Percentiles rank a stretch among this genome's conserved stretches.
Evolutionary conservation across 2,329 filamentous ascomycete genomes (phyloP).

Genomic region (Pestalotiopsis sp.): DNA sequence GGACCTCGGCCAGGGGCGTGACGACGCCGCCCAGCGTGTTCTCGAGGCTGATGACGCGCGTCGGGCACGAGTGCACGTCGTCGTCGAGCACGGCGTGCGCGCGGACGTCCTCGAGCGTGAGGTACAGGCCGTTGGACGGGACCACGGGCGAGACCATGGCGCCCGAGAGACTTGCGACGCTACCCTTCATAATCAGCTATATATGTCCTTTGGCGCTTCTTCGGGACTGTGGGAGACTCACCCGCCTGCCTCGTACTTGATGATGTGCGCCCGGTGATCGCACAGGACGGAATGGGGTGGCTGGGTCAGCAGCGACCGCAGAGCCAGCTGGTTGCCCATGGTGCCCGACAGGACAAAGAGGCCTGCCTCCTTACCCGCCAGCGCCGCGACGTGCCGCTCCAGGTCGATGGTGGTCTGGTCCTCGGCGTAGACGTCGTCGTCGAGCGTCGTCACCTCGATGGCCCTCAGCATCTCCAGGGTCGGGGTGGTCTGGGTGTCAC

Average conservation of each 20-base stretch:
- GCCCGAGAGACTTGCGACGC: constrained; percentile 63
- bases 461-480: constrained; percentile 72
- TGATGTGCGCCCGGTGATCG: constrained; percentile 70
- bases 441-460: constrained; percentile 68
- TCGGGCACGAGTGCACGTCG: constrained; percentile 44
- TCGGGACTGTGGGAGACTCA: constrained; percentile 14
- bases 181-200: constrained; percentile 6
- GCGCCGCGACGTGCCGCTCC: constrained; percentile 65
- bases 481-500: constrained; percentile 71
- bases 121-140: constrained; percentile 38
- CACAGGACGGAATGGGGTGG: constrained; percentile 74
- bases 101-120: constrained; percentile 46
- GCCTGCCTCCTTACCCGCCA: constrained; percentile 68
- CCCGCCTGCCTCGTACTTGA: constrained; percentile 59
- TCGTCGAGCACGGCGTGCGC: constrained; percentile 40
- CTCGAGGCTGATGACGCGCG: constrained; percentile 43
- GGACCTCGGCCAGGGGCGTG: constrained; percentile 36
- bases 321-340: constrained; percentile 79
- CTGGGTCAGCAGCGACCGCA: constrained; percentile 69
- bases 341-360: constrained; percentile 78
- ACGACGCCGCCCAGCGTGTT: constrained; percentile 41
- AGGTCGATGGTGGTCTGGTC: constrained; percentile 71
- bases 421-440: constrained; percentile 78
- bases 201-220: neutral
- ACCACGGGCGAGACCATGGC: constrained; percentile 57